Evolutionary conservation across 768 basidiomycete genomes (phyloP).

Genomic region (Calocybe indica): DNA sequence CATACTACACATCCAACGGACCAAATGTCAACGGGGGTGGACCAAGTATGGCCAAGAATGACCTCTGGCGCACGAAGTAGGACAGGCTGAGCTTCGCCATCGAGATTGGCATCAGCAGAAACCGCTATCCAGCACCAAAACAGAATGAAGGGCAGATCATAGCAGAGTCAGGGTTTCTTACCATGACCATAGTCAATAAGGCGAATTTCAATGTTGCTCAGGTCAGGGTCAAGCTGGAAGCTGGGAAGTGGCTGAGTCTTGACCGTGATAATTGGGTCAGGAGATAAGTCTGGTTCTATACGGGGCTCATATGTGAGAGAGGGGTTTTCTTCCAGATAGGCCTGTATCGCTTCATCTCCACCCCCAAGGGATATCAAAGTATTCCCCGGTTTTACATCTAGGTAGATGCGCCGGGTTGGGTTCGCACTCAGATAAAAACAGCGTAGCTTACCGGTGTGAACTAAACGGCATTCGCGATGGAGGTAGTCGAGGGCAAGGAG

Average conservation of each 20-base stretch:
- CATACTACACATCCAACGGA: constrained; percentile 19
- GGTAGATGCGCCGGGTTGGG: too few relatives aligned
- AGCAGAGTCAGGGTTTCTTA: constrained; percentile 1
- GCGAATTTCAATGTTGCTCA: constrained; percentile 11
- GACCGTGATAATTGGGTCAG: constrained; percentile 17
- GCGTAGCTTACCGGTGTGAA: constrained; percentile 14
- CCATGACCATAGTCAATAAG: constrained; percentile 16
- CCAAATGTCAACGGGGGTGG: constrained; percentile 19
- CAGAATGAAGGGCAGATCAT: neutral
- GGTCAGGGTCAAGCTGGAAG: constrained; percentile 6
- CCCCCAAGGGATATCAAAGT: neutral
- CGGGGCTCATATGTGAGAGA: constrained; percentile 8
- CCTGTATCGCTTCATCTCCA: constrained; percentile 3
- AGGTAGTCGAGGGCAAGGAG: constrained; percentile 22
- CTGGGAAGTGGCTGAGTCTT: constrained; percentile 19
- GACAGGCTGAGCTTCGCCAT: constrained; percentile 6
- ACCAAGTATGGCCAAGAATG: constrained; percentile 14
- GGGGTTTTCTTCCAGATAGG: constrained; percentile 7
- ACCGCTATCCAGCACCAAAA: neutral
- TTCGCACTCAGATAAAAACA: too few relatives aligned
- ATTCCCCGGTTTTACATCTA: too few relatives aligned
- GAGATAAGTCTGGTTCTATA: constrained; percentile 9
- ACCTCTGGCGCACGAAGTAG: constrained; percentile 19
- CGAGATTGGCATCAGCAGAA: neutral
- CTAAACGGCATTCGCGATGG: constrained; percentile 14